phyloP scores from a whole-genome alignment of 805 yeast species.

The Candida silvatica region DNA sequence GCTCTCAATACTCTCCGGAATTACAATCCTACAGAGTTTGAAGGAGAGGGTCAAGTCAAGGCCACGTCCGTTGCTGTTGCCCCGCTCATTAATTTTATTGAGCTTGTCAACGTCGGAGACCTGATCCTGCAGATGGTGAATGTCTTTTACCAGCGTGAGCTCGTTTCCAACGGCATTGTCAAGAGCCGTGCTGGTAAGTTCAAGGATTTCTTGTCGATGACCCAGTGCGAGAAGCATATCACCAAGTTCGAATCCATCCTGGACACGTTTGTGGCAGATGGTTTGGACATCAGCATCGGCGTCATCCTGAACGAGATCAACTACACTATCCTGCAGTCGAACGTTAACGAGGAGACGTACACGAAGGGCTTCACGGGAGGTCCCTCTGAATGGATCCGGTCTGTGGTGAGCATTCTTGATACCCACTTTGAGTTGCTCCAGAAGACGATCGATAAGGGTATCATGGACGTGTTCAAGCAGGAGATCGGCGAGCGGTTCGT shows the following conservation, averaged over 20 bases:
- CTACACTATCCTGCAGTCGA: conserved; percentile 13
- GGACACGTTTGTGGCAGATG: conserved; percentile 88
- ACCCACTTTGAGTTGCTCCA: conserved; percentile 66
- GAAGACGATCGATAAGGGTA: conserved; percentile 80
- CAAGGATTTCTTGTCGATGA: conserved; percentile 68
- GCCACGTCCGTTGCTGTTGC: conserved; percentile 36
- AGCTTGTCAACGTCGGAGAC: conserved; percentile 88
- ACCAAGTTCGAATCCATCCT: conserved; percentile 63
- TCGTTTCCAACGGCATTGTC: conserved; percentile 47
- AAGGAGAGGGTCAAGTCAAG: conserved; percentile 17
- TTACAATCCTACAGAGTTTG: conserved; percentile 65
- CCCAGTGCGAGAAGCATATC: conserved; percentile 60
- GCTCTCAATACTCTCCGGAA: conserved; percentile 64
- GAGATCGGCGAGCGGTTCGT: conserved; percentile 88
- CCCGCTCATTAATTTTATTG: conserved; percentile 82
- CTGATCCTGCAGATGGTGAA: conserved; percentile 86
- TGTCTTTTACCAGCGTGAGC: conserved; percentile 83
- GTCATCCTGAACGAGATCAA: conserved; percentile 72
- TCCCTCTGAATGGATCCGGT: conserved; percentile 54
- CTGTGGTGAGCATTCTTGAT: conserved; percentile 52
- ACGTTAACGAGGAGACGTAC: conserved; percentile 31
- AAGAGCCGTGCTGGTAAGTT: conserved; percentile 38
- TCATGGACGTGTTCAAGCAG: conserved; percentile 88
- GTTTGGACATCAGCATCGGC: conserved; percentile 86
- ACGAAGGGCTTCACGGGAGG: conserved; percentile 14